Evolutionary conservation across 768 basidiomycete genomes (phyloP).

Genomic region (Pulveroboletus sp.): DNA sequence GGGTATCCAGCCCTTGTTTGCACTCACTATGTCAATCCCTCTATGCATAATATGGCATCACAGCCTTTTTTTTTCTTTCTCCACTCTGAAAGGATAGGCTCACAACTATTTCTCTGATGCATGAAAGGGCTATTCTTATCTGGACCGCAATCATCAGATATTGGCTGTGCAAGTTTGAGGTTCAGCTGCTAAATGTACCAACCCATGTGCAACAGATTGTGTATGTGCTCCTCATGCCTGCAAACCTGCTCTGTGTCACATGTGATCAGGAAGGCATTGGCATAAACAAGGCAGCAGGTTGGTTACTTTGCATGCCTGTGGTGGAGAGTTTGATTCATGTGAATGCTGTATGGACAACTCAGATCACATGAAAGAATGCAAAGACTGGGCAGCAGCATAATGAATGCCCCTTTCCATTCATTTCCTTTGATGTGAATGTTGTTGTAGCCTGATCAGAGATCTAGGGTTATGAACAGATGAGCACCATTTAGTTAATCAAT

Average conservation of each 20-base stretch:
- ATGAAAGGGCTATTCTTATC: constrained; percentile 49
- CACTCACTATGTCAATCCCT: constrained; percentile 72
- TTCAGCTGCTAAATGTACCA: constrained; percentile 41
- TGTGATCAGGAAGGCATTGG: constrained; percentile 27
- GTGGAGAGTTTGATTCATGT: too few species aligned
- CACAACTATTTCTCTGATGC: not conserved
- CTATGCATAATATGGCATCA: not conserved
- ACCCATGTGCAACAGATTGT: constrained; percentile 39
- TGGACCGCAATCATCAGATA: constrained; percentile 47
- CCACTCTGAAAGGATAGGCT: not conserved
- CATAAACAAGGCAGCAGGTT: constrained; percentile 10
- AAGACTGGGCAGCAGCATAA: too few species aligned
- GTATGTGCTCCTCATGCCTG: constrained; percentile 33
- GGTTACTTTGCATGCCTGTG: constrained; percentile 8
- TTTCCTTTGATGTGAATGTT: too few species aligned
- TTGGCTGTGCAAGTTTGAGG: constrained; percentile 41
- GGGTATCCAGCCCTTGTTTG: constrained; percentile 82
- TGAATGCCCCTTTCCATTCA: too few species aligned
- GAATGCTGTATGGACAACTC: constrained; percentile 8
- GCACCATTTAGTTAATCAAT: too few species aligned
- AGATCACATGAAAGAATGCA: too few species aligned
- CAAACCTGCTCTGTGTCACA: constrained; percentile 22
- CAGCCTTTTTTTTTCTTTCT: too few species aligned
- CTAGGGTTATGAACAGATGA: too few species aligned
- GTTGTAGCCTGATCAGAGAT: too few species aligned